Base-by-base conservation (phyloP, 306 rosid species). In the Acacia melanoxylon region DNA sequence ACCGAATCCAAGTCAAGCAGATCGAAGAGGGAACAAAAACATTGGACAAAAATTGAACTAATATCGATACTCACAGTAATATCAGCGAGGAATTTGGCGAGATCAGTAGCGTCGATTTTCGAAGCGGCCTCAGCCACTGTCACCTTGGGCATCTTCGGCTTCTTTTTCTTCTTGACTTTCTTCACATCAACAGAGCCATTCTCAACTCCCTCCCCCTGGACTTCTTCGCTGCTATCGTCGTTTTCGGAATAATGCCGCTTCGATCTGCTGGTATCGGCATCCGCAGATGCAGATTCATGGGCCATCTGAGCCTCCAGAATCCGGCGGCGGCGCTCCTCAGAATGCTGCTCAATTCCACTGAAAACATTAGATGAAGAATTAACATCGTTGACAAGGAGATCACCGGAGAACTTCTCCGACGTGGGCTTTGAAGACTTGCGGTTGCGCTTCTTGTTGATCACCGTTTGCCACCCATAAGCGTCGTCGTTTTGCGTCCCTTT, bases 391-490 rank as follows among this genome's bases (percentile, higher is more conserved):
- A 66, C n/a, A 1, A 31, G 59, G 46, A 20, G 81, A 85, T 67
- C 82, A 31, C 62, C 45, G 15, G 74, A 33, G 29, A 74, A 67
- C 0, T 78, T 82, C 51, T 14, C 29, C 40, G n/a, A 62, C 2
- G 37, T 48, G 8, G 82, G 77, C 41, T 82, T 89, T 4, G 89
- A 83, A 22, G 75, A 14, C 35, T 77, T 90, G 24, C 87, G 83
- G 31, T 69, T 82, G 3, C 92, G 90, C 85, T 89, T 92, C 46
- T 78, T 80, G 81, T 89, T 87, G 62, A 91, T 83, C 72, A 90
- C 97, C 63, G 90, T 87, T 82, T 90, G 76, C 97, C 97, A 92
- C 1, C 59, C 86, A 42, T 72, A 31, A 17, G 61, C 33, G 45
- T 46, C 72, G 45, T 24, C 84, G 76, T 76, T 79, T 46, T 75